phyloP scores from a whole-genome alignment of 495 filamentous ascomycete genomes.

The Durotheca rogersii region DNA sequence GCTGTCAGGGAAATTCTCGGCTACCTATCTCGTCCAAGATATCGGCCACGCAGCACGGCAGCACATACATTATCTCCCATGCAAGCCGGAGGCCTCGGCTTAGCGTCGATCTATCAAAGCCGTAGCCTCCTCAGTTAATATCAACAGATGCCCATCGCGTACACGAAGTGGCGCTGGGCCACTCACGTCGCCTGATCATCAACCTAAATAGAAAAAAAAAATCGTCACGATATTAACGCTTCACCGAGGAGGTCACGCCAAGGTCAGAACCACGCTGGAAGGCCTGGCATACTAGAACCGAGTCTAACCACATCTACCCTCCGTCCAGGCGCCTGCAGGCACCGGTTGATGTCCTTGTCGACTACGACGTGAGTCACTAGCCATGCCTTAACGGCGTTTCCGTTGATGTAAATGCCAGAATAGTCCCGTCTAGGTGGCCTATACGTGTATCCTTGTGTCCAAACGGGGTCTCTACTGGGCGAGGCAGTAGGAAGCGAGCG shows the following conservation, averaged over 20 bases:
- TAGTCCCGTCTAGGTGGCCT: constrained; percentile 8
- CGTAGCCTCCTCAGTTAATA: constrained; percentile 25
- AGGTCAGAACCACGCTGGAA: constrained; percentile 10
- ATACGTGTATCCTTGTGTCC: constrained; percentile 4
- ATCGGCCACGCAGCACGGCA: constrained; percentile 10
- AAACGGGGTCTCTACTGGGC: too few species aligned
- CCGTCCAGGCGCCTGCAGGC: constrained; percentile 1
- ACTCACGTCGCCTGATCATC: constrained; percentile 14
- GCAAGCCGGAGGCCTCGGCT: constrained; percentile 12
- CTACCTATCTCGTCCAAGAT: constrained; percentile 16
- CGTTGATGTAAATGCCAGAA: constrained; percentile 14
- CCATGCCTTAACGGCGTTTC: background rate
- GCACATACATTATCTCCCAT: constrained; percentile 16
- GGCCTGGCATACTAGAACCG: constrained; percentile 19
- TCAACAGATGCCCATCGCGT: constrained; percentile 17
- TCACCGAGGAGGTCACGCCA: constrained; percentile 26
- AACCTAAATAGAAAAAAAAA: constrained; percentile 17
- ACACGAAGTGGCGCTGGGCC: constrained; percentile 12
- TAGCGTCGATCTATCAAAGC: constrained; percentile 22
- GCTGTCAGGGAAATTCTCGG: constrained; percentile 22
- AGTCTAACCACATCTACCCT: constrained; percentile 18
- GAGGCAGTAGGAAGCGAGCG: too few species aligned
- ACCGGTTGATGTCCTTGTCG: background rate
- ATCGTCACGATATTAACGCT: constrained; percentile 20
- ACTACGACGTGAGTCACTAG: background rate